Conservation (phyloP, 2,329 filamentous ascomycete genomes). For the Claviceps spartinae region DNA sequence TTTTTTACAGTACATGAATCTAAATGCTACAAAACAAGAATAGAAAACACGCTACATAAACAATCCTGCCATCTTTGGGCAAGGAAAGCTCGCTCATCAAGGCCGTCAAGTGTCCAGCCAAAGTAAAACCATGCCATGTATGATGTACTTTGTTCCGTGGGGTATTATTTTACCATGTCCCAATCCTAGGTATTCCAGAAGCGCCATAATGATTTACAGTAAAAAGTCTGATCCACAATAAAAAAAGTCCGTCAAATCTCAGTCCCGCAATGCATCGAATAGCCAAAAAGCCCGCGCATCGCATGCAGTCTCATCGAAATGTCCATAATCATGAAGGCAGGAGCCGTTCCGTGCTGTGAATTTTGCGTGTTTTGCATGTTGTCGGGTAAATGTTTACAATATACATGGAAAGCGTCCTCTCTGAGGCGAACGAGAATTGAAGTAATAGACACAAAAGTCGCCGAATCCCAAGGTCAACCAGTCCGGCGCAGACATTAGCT, state of each 20-base stretch:
- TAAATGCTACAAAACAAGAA: too few species aligned
- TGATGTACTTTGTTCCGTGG: neutral
- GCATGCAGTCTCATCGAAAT: too few species aligned
- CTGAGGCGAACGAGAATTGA: neutral
- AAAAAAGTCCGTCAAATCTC: neutral
- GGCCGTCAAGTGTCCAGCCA: neutral
- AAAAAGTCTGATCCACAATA: neutral
- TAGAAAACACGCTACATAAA: too few species aligned
- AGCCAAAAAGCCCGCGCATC: too few species aligned
- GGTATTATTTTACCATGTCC: conserved; percentile 4
- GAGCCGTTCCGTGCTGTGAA: neutral
- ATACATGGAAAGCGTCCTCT: neutral
- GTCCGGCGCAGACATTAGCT: neutral
- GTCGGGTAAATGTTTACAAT: neutral
- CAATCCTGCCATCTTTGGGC: too few species aligned
- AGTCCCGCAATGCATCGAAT: neutral
- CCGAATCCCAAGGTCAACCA: neutral
- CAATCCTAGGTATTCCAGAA: conserved; percentile 1
- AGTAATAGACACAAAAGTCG: neutral
- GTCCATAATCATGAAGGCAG: too few species aligned
- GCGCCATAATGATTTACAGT: conserved; percentile 4
- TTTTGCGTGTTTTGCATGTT: neutral
- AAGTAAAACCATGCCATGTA: conserved; percentile 1
- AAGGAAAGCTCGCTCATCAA: too few species aligned
- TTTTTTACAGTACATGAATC: too few species aligned